These are phyloP conservation scores for Colletotrichum horii DNA, from an alignment of 2,329 filamentous ascomycete species.

Conservation along the genomic window DNA sequence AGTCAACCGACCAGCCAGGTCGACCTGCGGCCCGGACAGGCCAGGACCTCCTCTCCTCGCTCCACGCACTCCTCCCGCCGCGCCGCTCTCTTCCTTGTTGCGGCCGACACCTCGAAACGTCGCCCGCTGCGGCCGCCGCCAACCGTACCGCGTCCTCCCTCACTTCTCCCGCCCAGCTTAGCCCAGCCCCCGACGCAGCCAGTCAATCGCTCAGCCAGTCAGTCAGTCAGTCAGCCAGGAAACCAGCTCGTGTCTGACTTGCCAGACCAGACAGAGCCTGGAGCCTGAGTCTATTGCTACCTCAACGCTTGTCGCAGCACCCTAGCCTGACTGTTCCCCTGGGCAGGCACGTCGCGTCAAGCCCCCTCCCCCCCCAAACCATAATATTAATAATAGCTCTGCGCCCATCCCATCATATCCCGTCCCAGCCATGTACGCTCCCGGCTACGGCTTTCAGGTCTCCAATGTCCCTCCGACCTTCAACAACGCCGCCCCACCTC, in stretches of 20 bases:
- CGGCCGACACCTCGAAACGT: conserved; percentile 11
- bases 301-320: not conserved
- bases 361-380: conserved; percentile 10
- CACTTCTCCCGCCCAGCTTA: conserved; percentile 8
- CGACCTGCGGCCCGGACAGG: conserved; percentile 5
- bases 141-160: not conserved
- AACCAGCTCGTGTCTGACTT: conserved; percentile 8
- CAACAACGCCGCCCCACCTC: conserved; percentile 53
- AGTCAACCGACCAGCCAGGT: conserved; percentile 7
- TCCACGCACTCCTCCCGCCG: conserved; percentile 14
- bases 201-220: not conserved
- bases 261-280: not conserved
- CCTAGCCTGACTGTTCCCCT: conserved; percentile 1
- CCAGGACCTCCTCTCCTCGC: conserved; percentile 8
- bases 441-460: conserved; percentile 54
- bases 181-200: not conserved
- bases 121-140: conserved; percentile 5
- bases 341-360: not conserved
- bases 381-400: conserved; percentile 21
- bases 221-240: not conserved
- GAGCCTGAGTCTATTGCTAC: conserved; percentile 17
- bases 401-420: conserved; percentile 15
- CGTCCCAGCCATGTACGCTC: conserved; percentile 55
- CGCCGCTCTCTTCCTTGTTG: conserved; percentile 15
- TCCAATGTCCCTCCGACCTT: conserved; percentile 57